These are phyloP conservation scores for Helotiales sp. DNA, from an alignment of 2,329 filamentous ascomycete genomes.

Conservation along the genomic window DNA sequence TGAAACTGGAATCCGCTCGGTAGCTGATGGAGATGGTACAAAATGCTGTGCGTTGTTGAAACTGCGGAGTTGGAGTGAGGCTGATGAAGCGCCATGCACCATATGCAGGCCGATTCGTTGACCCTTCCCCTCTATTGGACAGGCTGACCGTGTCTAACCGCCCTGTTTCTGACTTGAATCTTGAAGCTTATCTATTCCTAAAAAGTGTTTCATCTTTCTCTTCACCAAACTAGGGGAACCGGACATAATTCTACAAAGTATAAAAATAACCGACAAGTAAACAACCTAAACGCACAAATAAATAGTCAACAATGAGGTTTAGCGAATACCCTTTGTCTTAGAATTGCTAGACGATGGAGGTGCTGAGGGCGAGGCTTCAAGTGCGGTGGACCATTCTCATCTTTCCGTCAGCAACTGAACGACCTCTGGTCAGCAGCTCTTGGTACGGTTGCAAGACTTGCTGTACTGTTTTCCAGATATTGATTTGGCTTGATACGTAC, in stretches of 20 bases:
- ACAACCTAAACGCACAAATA: too few species aligned
- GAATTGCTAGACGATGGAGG: conserved; percentile 31
- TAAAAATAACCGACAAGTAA: too few species aligned
- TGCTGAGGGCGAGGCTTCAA: neutral
- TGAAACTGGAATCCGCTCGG: neutral
- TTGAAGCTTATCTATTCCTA: too few species aligned
- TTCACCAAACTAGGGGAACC: neutral
- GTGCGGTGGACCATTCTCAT: neutral
- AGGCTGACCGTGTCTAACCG: neutral
- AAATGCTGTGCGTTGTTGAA: neutral
- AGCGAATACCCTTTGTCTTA: too few species aligned
- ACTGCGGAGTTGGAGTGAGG: neutral
- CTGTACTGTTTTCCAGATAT: too few species aligned
- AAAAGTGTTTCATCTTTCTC: neutral
- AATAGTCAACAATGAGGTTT: too few species aligned
- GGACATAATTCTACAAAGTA: too few species aligned
- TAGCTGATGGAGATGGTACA: neutral
- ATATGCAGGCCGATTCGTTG: neutral
- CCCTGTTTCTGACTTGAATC: neutral
- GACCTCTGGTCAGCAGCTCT: too few species aligned
- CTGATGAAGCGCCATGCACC: neutral
- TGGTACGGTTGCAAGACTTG: too few species aligned
- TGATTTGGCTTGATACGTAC: too few species aligned
- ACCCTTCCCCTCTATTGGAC: neutral
- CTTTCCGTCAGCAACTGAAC: neutral